phyloP scores from a whole-genome alignment of 257 asterid genomes.

The Solanum pinnatisectum region DNA sequence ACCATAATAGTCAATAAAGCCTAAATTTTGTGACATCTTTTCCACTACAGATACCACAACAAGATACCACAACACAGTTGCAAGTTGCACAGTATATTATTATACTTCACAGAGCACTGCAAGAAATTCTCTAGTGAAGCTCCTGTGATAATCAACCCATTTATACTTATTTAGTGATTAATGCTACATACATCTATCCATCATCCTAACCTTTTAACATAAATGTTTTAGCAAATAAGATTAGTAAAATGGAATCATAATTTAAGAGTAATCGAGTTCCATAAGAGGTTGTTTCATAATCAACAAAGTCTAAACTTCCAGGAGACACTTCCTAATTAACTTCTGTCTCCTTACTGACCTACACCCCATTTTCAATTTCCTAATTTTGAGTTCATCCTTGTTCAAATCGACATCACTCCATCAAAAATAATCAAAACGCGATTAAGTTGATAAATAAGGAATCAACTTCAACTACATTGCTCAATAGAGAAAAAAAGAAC shows the following conservation, averaged over 20 bases:
- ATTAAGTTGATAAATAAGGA: neutral
- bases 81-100: neutral
- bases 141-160: too few relatives aligned
- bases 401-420: neutral
- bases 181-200: neutral
- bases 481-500: neutral
- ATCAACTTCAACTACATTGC: neutral
- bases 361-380: neutral
- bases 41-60: neutral
- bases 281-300: neutral
- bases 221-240: neutral
- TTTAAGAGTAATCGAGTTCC: neutral
- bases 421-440: too few relatives aligned
- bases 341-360: neutral
- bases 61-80: neutral
- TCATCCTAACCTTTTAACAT: neutral
- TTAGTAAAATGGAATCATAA: neutral
- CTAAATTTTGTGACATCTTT: neutral
- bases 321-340: neutral
- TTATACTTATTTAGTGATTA: too few relatives aligned
- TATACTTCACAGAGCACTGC: neutral
- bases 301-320: neutral
- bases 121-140: too few relatives aligned
- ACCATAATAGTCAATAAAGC: neutral
- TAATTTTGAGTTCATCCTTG: neutral